Evolutionary conservation across 2,329 filamentous ascomycete genomes (phyloP).

Genomic region (Fusarium udum): DNA sequence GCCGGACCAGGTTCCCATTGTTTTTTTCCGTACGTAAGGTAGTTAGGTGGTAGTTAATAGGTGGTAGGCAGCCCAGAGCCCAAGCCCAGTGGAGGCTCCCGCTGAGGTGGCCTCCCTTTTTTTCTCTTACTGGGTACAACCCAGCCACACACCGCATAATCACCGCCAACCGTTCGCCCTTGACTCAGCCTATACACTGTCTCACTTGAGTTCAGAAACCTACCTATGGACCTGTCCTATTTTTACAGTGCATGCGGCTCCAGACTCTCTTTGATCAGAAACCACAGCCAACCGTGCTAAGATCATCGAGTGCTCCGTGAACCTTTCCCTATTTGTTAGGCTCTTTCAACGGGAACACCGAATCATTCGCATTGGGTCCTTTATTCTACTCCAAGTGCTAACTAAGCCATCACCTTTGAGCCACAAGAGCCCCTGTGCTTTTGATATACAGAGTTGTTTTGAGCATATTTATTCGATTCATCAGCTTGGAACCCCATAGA

Average conservation of each 20-base stretch:
- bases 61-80: neutral
- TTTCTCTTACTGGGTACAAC: constrained; percentile 15
- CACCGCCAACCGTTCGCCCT: constrained; percentile 7
- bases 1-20: neutral
- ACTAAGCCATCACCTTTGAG: neutral
- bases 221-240: neutral
- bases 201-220: neutral
- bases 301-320: neutral
- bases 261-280: neutral
- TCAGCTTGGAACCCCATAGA: neutral
- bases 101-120: neutral
- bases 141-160: constrained; percentile 27
- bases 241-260: constrained; percentile 7
- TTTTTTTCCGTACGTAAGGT: constrained; percentile 12
- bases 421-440: neutral
- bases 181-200: constrained; percentile 29
- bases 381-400: neutral
- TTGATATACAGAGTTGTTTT: neutral
- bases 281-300: neutral
- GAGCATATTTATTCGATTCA: neutral
- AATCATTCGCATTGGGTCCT: neutral
- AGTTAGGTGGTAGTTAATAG: neutral
- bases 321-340: neutral
- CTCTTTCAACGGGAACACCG: constrained; percentile 12
- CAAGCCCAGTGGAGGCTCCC: constrained; percentile 12